Conservation (phyloP, 345 rosid genomes). For the Ceriops decandra region DNA sequence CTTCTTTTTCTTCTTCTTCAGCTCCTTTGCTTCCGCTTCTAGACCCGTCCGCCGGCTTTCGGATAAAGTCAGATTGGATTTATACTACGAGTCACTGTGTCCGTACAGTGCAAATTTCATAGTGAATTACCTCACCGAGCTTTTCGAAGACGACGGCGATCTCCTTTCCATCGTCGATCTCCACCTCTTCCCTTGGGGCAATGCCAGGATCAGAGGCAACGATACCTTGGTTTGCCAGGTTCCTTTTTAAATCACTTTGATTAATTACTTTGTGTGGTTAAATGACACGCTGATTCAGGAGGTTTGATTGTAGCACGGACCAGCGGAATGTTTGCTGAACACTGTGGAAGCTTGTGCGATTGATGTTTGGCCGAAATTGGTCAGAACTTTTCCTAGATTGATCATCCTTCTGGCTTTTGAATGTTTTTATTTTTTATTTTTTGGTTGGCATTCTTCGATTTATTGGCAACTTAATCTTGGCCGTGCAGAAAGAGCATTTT, state of each 20-base stretch:
- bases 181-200: constrained; percentile 77
- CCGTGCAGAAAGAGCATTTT: constrained; percentile 69
- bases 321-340: constrained; percentile 70
- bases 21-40: constrained; percentile 15
- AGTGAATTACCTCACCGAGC: constrained; percentile 44
- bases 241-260: background rate
- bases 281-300: background rate
- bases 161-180: constrained; percentile 70
- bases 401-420: background rate
- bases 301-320: constrained; percentile 67
- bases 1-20: constrained; percentile 12
- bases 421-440: background rate
- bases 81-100: constrained; percentile 83
- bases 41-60: constrained; percentile 24
- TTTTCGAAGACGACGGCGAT: constrained; percentile 40
- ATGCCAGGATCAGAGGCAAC: constrained; percentile 53
- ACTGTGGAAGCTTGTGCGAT: constrained; percentile 90
- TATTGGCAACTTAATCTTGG: background rate
- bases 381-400: constrained; percentile 12
- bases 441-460: background rate
- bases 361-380: constrained; percentile 70
- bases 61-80: constrained; percentile 43
- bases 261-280: too few species aligned
- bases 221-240: constrained; percentile 77
- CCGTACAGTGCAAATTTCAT: constrained; percentile 71